These are phyloP conservation scores for Acanthamoeba royreba DNA, from an alignment of 208 protist species.

Conservation along the genomic window DNA sequence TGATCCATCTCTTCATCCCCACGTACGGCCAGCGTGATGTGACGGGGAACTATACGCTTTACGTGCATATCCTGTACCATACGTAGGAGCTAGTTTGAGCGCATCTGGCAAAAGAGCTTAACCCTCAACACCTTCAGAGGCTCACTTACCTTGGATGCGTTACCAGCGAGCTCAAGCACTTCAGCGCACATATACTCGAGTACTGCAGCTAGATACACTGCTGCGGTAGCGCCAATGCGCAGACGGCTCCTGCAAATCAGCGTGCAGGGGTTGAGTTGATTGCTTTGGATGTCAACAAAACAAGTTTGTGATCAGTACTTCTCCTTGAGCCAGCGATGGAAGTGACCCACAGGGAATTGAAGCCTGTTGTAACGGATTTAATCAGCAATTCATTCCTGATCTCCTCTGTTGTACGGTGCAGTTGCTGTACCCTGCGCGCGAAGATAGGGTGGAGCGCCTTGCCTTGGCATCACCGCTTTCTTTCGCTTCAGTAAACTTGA, in stretches of 20 bases:
- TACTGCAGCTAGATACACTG: background rate
- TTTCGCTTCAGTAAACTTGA: background rate
- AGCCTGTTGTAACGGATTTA: too few species aligned
- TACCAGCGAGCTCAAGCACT: background rate
- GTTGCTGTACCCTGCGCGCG: background rate
- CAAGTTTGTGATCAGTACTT: background rate
- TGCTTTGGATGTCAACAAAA: background rate
- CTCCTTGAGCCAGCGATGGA: background rate
- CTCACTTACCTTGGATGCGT: background rate
- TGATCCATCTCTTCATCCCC: slow-evolving; percentile 43
- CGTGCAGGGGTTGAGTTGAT: background rate
- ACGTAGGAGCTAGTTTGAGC: background rate
- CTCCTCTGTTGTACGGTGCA: too few species aligned
- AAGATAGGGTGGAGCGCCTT: background rate
- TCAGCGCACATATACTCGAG: background rate
- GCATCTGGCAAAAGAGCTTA: background rate
- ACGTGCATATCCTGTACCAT: background rate
- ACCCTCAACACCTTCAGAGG: background rate
- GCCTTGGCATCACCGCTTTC: background rate
- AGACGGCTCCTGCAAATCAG: background rate
- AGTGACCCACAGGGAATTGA: background rate
- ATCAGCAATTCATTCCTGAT: too few species aligned
- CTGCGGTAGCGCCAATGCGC: background rate
- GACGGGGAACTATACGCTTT: background rate
- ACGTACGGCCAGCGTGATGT: background rate